These are phyloP conservation scores for Grigorovia humatica DNA, from an alignment of 805 yeast genomes.

Conservation along the genomic window DNA sequence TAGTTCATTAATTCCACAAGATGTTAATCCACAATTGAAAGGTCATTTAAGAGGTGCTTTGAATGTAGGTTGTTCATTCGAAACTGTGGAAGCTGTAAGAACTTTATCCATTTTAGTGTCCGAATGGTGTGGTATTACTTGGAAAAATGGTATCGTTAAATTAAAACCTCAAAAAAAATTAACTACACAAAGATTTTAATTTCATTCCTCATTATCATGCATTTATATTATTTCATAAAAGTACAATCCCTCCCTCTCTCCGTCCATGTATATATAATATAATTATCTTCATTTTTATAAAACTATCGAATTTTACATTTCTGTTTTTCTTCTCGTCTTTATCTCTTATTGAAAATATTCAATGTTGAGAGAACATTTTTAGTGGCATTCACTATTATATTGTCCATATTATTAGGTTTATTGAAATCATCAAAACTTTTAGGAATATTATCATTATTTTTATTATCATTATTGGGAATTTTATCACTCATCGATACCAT, in stretches of 20 bases:
- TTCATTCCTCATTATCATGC: not conserved
- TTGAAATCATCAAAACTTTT: not conserved
- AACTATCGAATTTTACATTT: not conserved
- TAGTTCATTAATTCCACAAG: slow-evolving; percentile 79
- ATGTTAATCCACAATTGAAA: slow-evolving; percentile 84
- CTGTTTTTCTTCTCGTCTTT: not conserved
- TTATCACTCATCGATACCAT: not conserved
- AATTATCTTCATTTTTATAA: not conserved
- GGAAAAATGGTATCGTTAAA: slow-evolving; percentile 35
- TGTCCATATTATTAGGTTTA: not conserved
- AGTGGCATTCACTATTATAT: not conserved
- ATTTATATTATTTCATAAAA: not conserved
- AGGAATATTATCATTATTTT: not conserved
- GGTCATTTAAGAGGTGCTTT: slow-evolving; percentile 85
- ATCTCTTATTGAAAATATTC: slow-evolving; percentile 3
- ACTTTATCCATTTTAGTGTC: slow-evolving; percentile 53
- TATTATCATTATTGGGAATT: not conserved
- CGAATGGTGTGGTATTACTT: slow-evolving; percentile 62
- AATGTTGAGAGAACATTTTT: slow-evolving; percentile 5
- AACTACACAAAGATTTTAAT: slow-evolving; percentile 4
- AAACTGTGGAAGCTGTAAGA: slow-evolving; percentile 52
- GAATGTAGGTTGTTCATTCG: slow-evolving; percentile 61
- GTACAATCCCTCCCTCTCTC: not conserved
- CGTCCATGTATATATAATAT: not conserved
- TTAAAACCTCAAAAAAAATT: slow-evolving; percentile 8